Conservation (phyloP, 345 rosid genomes). For the Lagerstroemia speciosa region DNA sequence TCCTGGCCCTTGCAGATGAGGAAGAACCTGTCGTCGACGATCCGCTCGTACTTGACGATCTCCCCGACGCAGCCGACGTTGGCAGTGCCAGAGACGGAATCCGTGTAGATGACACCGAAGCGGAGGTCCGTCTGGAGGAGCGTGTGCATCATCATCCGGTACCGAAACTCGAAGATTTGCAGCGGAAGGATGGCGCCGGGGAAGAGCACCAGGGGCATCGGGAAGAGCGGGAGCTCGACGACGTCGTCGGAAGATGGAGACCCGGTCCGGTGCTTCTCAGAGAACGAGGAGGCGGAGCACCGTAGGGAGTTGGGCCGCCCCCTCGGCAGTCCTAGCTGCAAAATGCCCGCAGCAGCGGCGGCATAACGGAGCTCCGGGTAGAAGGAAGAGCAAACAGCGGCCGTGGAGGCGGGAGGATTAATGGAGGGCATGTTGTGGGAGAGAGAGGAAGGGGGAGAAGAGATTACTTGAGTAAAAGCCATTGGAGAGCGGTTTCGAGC, state of each 20-base stretch:
- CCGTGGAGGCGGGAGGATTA: slow-evolving; percentile 18
- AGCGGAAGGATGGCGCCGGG: slow-evolving; percentile 93
- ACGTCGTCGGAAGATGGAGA: slow-evolving; percentile 49
- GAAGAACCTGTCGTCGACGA: slow-evolving; percentile 81
- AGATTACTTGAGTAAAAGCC: slow-evolving; percentile 65
- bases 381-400: slow-evolving; percentile 13
- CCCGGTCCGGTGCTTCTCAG: slow-evolving; percentile 38
- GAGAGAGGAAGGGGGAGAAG: slow-evolving; percentile 25
- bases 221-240: slow-evolving; percentile 81
- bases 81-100: slow-evolving; percentile 57
- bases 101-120: slow-evolving; percentile 80
- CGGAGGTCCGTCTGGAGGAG: slow-evolving; percentile 89
- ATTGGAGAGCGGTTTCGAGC: slow-evolving; percentile 16
- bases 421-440: slow-evolving; percentile 25
- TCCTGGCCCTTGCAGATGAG: slow-evolving; percentile 86
- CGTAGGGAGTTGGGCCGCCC: slow-evolving; percentile 11
- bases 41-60: slow-evolving; percentile 80
- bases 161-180: slow-evolving; percentile 97
- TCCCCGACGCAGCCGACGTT: slow-evolving; percentile 90
- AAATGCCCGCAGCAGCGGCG: not conserved
- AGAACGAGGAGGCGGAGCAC: slow-evolving; percentile 51
- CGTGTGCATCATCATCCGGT: slow-evolving; percentile 97
- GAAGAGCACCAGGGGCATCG: slow-evolving; percentile 83
- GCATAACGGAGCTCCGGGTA: slow-evolving; percentile 16
- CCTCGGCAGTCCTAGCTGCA: slow-evolving; percentile 12